Evolutionary conservation across 179 eudicot species (phyloP).

Genomic region (Nepenthes alata): DNA sequence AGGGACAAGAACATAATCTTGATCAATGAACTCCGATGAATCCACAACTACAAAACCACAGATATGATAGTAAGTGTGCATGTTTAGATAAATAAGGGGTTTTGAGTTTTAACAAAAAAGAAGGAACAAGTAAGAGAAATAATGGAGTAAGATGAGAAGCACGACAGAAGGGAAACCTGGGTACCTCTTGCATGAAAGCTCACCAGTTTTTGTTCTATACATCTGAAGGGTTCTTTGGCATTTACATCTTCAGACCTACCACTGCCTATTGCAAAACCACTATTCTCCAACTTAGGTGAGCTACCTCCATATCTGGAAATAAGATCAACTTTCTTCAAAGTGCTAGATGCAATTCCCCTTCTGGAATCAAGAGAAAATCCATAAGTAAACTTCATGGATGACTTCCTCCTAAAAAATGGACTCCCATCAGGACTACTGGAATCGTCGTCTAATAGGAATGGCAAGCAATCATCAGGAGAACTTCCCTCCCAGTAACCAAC

Average conservation of each 20-base stretch:
- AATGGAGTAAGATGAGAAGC: background rate
- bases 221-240: slow-evolving; percentile 26
- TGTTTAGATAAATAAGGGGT: background rate
- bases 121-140: slow-evolving; percentile 3
- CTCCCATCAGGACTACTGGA: slow-evolving; percentile 60
- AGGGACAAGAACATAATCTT: slow-evolving; percentile 87
- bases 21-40: slow-evolving; percentile 65
- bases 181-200: slow-evolving; percentile 40
- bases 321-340: slow-evolving; percentile 22
- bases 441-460: slow-evolving; percentile 74
- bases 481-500: slow-evolving; percentile 40
- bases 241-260: slow-evolving; percentile 22
- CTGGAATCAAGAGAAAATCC: slow-evolving; percentile 50
- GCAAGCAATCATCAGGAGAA: slow-evolving; percentile 65
- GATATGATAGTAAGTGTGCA: slow-evolving; percentile 3
- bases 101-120: background rate
- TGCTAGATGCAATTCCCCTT: slow-evolving; percentile 21
- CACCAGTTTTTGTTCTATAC: slow-evolving; percentile 30
- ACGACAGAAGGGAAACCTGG: slow-evolving; percentile 1
- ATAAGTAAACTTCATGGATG: slow-evolving; percentile 38
- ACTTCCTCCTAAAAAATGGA: slow-evolving; percentile 32
- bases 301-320: slow-evolving; percentile 22
- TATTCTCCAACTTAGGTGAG: slow-evolving; percentile 24
- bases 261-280: slow-evolving; percentile 29
- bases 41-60: slow-evolving; percentile 46